These are phyloP conservation scores for Colletotrichum higginsianum DNA, from an alignment of 2,329 filamentous ascomycete genomes.

Conservation along the genomic window DNA sequence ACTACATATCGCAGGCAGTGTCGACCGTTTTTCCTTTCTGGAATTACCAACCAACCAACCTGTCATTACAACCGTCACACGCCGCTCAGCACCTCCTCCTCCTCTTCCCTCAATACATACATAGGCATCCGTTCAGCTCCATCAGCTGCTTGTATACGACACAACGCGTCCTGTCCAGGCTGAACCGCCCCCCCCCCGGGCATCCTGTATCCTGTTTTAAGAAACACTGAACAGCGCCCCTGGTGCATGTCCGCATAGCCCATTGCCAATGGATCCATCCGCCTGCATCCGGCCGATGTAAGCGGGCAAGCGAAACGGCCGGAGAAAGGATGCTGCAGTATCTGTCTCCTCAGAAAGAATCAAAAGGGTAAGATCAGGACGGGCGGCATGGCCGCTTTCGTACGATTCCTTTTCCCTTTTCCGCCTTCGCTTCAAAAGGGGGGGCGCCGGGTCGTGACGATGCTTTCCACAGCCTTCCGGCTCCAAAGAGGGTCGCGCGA, in stretches of 20 bases:
- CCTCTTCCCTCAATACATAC: too few species aligned
- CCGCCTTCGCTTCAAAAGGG: neutral
- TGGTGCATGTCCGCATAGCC: slow-evolving; percentile 5
- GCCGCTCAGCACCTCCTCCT: neutral
- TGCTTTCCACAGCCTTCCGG: too few species aligned
- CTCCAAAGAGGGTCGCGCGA: too few species aligned
- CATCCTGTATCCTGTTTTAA: neutral
- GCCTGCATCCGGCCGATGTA: neutral
- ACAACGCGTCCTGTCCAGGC: neutral
- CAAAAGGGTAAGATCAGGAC: neutral
- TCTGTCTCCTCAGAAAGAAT: too few species aligned
- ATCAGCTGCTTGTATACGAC: slow-evolving; percentile 8
- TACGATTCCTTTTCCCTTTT: neutral
- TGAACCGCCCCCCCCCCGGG: neutral
- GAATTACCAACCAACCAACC: neutral
- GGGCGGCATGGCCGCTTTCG: slow-evolving; percentile 2
- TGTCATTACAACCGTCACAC: neutral
- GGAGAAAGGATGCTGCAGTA: neutral
- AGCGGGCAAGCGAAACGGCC: neutral
- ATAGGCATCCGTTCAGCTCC: neutral
- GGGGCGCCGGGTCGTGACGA: too few species aligned
- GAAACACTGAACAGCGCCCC: neutral
- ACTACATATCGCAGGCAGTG: neutral
- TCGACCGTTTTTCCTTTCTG: neutral
- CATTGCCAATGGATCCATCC: neutral